phyloP scores from a whole-genome alignment of 2,329 filamentous ascomycete species.

The Laburnicola sp. region DNA sequence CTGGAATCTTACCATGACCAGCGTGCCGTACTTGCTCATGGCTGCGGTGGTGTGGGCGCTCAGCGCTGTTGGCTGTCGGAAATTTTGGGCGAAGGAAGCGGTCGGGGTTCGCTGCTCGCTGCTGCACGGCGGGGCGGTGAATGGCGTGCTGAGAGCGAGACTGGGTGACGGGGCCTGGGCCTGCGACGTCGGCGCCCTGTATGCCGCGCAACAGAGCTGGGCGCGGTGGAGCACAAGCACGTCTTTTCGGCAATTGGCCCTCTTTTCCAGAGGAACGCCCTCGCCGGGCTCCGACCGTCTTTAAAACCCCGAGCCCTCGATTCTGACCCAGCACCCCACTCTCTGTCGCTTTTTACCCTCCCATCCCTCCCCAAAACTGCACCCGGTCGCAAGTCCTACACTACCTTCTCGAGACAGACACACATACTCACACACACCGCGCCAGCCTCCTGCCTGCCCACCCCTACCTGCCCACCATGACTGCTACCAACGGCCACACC shows the following conservation, averaged over 20 bases:
- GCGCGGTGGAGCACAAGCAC: slow-evolving; percentile 16
- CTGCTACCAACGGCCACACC: slow-evolving; percentile 29
- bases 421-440: slow-evolving; percentile 20
- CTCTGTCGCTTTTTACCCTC: slow-evolving; percentile 17
- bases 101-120: not conserved
- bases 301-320: slow-evolving; percentile 23
- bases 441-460: not conserved
- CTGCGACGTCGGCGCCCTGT: slow-evolving; percentile 15
- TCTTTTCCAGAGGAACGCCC: slow-evolving; percentile 3
- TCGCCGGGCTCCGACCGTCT: not conserved
- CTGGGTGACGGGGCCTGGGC: not conserved
- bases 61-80: slow-evolving; percentile 5
- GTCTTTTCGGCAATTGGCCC: slow-evolving; percentile 36
- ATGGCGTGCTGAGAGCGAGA: slow-evolving; percentile 22
- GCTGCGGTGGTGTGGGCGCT: slow-evolving; percentile 23
- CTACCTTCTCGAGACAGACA: slow-evolving; percentile 30
- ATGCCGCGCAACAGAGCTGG: slow-evolving; percentile 2
- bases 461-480: slow-evolving; percentile 20
- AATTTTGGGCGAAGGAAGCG: slow-evolving; percentile 2
- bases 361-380: slow-evolving; percentile 12
- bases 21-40: slow-evolving; percentile 93
- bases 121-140: slow-evolving; percentile 9
- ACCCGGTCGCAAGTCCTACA: slow-evolving; percentile 46
- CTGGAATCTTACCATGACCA: slow-evolving; percentile 70
- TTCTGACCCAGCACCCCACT: slow-evolving; percentile 19